A percentile compares a stretch with the other conserved stretches of the same genome.
Evolutionary conservation across 805 yeast species (phyloP).

Genomic region (Naumovozyma dairenensis): DNA sequence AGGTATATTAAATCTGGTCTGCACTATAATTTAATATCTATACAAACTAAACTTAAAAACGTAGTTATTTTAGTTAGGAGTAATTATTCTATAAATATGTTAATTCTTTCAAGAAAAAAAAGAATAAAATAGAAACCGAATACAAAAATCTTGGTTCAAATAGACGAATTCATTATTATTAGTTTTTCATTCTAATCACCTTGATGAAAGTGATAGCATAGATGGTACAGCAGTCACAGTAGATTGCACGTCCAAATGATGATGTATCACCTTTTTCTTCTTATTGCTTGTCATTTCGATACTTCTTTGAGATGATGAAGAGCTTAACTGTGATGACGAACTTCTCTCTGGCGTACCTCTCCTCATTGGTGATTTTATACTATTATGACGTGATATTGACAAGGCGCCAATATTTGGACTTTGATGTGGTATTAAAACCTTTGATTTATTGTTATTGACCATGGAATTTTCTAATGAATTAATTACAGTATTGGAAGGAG

Average conservation of each 20-base stretch:
- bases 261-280: conserved; percentile 10
- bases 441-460: neutral
- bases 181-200: too few species aligned
- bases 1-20: too few species aligned
- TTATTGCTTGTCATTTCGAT: conserved; percentile 4
- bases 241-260: conserved; percentile 15
- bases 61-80: too few species aligned
- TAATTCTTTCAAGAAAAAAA: too few species aligned
- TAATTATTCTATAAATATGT: too few species aligned
- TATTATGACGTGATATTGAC: neutral
- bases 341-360: conserved; percentile 1
- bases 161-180: too few species aligned
- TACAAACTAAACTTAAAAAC: too few species aligned
- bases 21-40: too few species aligned
- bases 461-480: neutral
- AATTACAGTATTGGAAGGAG: conserved; percentile 2
- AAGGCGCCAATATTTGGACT: neutral
- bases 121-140: too few species aligned
- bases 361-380: neutral
- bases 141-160: too few species aligned
- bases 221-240: conserved; percentile 10
- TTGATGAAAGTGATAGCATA: conserved; percentile 12
- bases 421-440: neutral
- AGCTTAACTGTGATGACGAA: conserved; percentile 6
- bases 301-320: conserved; percentile 12